Base-by-base conservation (phyloP, 2,329 filamentous ascomycete species). In the Ascochyta clinopodiicola region DNA sequence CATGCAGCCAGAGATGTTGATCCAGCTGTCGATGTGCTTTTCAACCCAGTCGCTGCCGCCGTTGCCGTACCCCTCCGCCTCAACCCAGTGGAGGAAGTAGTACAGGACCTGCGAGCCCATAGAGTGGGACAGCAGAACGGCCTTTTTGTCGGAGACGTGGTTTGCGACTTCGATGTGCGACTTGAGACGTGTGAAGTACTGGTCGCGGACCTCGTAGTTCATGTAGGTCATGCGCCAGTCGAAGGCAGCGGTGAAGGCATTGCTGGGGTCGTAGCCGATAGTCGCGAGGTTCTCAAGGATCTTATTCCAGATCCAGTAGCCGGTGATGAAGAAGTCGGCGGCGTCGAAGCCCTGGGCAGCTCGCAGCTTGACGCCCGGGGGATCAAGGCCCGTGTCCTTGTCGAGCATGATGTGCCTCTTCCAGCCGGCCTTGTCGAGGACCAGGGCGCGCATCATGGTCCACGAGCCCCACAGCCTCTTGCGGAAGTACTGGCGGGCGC, bases 251-350 rank as follows among this genome's bases (percentile, higher is more conserved):
- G 86, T 86, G 62, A 87, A 88, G 0, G 86, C 86, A 66, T 88
- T 88, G 2, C 83, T 86, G 84, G 95, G 94, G 71, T 99, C 95
- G 74, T 99, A 99, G 13, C 95, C 95, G 55, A 99, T 90, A 0
- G 92, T 95, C 0, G 95, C 95, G 46, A 99, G 81, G 70, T 99
- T 99, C 78, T 99, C 95, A 44, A 99, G 82, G 57, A 99, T 97
- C 78, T 98, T 98, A 78, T 91, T 97, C 93, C 93, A 97, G 57
- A 99, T 98, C 95, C 95, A 99, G 78, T 99, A 99, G 4, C 87
- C 86, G 2, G 86, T 87, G 62, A 88, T 87, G 76, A 96, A 95
- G 79, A 99, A 99, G 77, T 99, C 95, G 10, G 95, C 93, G 2
- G 95, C 95, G 76, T 99, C 95, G 67, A 99, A 99, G 2, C 95